Evolutionary conservation across 2,329 filamentous ascomycete species (phyloP).

Genomic region (Hawksworthiomyces lignivorus): DNA sequence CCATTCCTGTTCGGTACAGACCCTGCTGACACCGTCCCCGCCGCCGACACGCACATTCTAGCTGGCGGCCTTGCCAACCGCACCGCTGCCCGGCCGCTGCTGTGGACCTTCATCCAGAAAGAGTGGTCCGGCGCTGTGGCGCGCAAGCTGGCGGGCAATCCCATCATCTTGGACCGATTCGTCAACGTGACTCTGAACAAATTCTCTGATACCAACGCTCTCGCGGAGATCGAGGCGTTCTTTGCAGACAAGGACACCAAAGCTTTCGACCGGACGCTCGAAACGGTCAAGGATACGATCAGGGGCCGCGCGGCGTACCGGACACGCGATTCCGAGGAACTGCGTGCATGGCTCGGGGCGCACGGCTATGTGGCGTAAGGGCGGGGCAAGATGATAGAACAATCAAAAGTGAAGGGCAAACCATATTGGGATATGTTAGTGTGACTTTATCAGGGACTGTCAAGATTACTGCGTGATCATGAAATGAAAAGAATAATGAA

Average conservation of each 20-base stretch:
- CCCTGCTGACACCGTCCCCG: conserved; percentile 60
- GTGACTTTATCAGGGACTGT: too few species aligned
- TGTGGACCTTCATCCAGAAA: conserved; percentile 80
- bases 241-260: conserved; percentile 81
- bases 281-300: conserved; percentile 80
- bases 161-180: conserved; percentile 84
- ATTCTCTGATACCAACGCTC: conserved; percentile 62
- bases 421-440: too few species aligned
- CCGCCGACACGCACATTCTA: conserved; percentile 81
- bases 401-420: too few species aligned
- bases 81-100: conserved; percentile 58
- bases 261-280: conserved; percentile 78
- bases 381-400: too few species aligned
- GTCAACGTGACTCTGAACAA: conserved; percentile 69
- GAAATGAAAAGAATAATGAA: too few species aligned
- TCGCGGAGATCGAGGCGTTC: conserved; percentile 74
- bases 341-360: conserved; percentile 48
- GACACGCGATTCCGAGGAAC: conserved; percentile 61
- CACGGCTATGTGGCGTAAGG: conserved; percentile 9
- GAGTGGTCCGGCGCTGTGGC: conserved; percentile 69
- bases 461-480: too few species aligned
- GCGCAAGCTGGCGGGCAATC: conserved; percentile 65
- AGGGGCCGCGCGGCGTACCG: conserved; percentile 76
- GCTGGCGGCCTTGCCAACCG: conserved; percentile 68
- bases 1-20: conserved; percentile 68